A percentile compares a stretch with the other conserved stretches of the same genome.
Conservation (phyloP, 2,329 filamentous ascomycete genomes). For the Fusarium sp. region DNA sequence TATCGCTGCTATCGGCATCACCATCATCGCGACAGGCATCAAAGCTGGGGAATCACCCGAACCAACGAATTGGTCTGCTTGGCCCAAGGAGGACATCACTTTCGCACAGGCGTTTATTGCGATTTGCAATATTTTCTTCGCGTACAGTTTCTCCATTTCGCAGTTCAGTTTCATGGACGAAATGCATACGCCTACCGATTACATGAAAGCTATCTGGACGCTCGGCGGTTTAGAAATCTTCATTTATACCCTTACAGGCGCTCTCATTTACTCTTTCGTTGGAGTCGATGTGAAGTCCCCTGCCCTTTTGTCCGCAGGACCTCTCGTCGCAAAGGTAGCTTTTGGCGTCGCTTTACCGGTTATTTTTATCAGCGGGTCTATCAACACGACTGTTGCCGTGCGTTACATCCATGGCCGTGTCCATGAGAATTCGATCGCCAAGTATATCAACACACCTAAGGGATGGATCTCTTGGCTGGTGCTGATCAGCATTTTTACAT, state of each 20-base stretch:
- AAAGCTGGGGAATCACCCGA: slow-evolving; percentile 17
- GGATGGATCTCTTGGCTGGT: slow-evolving; percentile 64
- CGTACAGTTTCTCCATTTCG: slow-evolving; percentile 64
- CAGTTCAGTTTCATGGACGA: slow-evolving; percentile 60
- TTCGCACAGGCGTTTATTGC: slow-evolving; percentile 66
- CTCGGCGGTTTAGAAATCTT: slow-evolving; percentile 68
- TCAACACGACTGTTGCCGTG: slow-evolving; percentile 60
- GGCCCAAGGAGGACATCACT: slow-evolving; percentile 53
- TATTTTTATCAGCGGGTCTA: slow-evolving; percentile 75
- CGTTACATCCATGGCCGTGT: slow-evolving; percentile 52
- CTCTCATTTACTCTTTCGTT: slow-evolving; percentile 73
- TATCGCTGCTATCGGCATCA: slow-evolving; percentile 68
- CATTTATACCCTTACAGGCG: slow-evolving; percentile 71
- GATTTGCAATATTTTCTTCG: slow-evolving; percentile 74
- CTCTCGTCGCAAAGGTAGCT: slow-evolving; percentile 55
- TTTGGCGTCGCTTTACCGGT: slow-evolving; percentile 68
- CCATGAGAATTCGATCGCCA: slow-evolving; percentile 35
- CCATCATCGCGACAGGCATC: slow-evolving; percentile 71
- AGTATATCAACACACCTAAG: slow-evolving; percentile 39
- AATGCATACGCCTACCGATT: slow-evolving; percentile 57
- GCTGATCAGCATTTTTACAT: slow-evolving; percentile 67
- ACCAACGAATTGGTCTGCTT: slow-evolving; percentile 50
- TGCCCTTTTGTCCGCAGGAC: slow-evolving; percentile 70
- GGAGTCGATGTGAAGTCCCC: slow-evolving; percentile 70
- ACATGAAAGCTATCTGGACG: slow-evolving; percentile 63